Evolutionary conservation across 352 stramenopile species (phyloP).

Genomic region (Globisporangium apiculatum): DNA sequence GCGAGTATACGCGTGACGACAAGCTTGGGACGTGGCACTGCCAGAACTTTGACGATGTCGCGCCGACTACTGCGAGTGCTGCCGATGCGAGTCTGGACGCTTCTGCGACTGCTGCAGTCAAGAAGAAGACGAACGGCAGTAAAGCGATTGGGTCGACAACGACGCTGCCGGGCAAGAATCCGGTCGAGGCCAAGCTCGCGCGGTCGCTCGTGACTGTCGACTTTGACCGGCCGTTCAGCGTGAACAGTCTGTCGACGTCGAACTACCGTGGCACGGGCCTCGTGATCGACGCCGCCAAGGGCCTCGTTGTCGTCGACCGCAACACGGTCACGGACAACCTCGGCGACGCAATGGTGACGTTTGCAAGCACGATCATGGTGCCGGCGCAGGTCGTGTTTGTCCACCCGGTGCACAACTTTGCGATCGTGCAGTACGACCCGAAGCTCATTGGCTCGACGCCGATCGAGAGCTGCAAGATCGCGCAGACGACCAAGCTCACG

Average conservation of each 20-base stretch:
- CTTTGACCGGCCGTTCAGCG: conserved; percentile 80
- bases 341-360: conserved; percentile 86
- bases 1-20: conserved; percentile 75
- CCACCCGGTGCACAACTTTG: conserved; percentile 91
- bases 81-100: conserved; percentile 1
- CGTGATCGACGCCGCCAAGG: conserved; percentile 82
- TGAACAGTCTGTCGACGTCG: conserved; percentile 79
- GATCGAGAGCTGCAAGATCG: conserved; percentile 74
- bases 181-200: conserved; percentile 72
- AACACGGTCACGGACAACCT: conserved; percentile 89
- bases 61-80: no score
- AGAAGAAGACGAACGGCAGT: conserved; percentile 15
- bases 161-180: conserved; percentile 76
- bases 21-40: conserved; percentile 75
- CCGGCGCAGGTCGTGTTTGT: conserved; percentile 87
- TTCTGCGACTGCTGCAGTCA: neutral
- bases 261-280: conserved; percentile 85
- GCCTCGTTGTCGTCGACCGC: conserved; percentile 88
- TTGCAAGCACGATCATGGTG: conserved; percentile 87
- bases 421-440: conserved; percentile 89
- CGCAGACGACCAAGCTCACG: conserved; percentile 31
- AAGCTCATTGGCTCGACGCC: conserved; percentile 79
- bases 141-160: conserved; percentile 66
- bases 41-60: conserved; percentile 33
- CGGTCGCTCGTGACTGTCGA: conserved; percentile 82